phyloP scores from a whole-genome alignment of 2,329 filamentous ascomycete species.

The Diplodia intermedia region DNA sequence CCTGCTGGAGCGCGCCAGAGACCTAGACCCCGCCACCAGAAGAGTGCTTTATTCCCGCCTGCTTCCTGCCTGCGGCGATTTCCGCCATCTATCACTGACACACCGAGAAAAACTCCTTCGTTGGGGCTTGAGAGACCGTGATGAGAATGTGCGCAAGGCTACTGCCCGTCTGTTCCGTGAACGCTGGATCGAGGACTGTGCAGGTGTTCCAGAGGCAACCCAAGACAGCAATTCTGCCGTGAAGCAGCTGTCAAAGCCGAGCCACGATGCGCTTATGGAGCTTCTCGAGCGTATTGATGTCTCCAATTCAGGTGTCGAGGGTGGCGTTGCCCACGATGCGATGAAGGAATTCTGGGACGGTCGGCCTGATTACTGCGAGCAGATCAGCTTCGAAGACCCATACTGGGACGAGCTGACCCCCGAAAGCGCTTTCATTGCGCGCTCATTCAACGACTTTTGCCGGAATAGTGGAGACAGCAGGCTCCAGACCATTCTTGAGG shows the following conservation, averaged over 20 bases:
- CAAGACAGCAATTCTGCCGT: conserved; percentile 55
- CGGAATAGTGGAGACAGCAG: conserved; percentile 75
- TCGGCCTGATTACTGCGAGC: conserved; percentile 79
- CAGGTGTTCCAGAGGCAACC: conserved; percentile 68
- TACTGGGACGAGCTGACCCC: conserved; percentile 84
- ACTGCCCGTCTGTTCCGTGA: conserved; percentile 89
- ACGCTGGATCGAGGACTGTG: conserved; percentile 97
- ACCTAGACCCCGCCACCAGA: conserved; percentile 83
- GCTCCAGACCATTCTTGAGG: conserved; percentile 78
- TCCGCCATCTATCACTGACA: conserved; percentile 87
- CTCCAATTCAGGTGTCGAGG: conserved; percentile 86
- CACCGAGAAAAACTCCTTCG: conserved; percentile 95
- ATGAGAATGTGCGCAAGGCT: conserved; percentile 92
- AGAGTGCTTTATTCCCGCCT: conserved; percentile 86
- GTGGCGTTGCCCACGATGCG: conserved; percentile 88
- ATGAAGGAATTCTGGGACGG: conserved; percentile 98
- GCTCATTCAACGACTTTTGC: conserved; percentile 95
- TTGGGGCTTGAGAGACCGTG: conserved; percentile 92
- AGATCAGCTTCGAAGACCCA: conserved; percentile 72
- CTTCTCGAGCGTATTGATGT: conserved; percentile 93
- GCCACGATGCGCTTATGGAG: conserved; percentile 83
- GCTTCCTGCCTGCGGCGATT: conserved; percentile 88
- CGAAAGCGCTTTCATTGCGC: conserved; percentile 86
- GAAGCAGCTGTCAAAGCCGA: conserved; percentile 55
- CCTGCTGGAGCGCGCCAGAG: conserved; percentile 87